Base-by-base conservation (phyloP, 2,329 filamentous ascomycete species). In the Diaporthe sp. region DNA sequence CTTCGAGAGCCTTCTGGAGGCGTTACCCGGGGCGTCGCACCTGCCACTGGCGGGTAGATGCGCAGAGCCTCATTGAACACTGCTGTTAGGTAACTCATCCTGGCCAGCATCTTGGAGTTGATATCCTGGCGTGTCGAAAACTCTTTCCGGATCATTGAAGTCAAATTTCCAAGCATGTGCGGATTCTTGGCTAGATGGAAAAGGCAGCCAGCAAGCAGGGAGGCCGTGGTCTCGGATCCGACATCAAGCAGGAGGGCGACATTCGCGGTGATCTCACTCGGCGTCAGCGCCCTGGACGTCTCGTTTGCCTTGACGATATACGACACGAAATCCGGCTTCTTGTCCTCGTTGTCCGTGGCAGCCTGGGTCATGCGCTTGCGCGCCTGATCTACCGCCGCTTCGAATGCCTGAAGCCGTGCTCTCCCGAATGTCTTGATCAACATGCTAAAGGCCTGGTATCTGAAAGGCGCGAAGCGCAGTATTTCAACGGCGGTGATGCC, bases 1-100 rank as follows among this genome's bases (percentile, higher is more conserved):
- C 61, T 65, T 50, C 10, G 42, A 65, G 61, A 25, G 8, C 61
- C 61, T 2, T 27, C n/a, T 22, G 61, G 63, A 32, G 63, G 63
- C 30, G 47, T 53, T 35, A 51, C 30, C 9, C 63, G 44, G 37
- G 63, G 63, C 44, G 47, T 68, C 2, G 59, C 71, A 12, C 37
- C 58, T 12, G 74, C 71, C 6, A 73, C 72, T 12, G 74, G 75
- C 17, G 84, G 83, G 68, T 83, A 85, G 68, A 85, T 76, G 15
- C 84, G 79, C 32, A 86, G 72, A 9, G 78, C 78, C 76, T 86
- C 84, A 9, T 84, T 78, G 22, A 85, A 75, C 58, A 78, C 79
- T 13, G 84, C 84, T 25, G 78, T 74, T 66, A 85, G 77, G 65
- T 85, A 86, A 3, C 75, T 59, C 0, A 85, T 74, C 15, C 76